phyloP scores from a whole-genome alignment of 2,329 filamentous ascomycete species.

The Colletotrichum tabaci region DNA sequence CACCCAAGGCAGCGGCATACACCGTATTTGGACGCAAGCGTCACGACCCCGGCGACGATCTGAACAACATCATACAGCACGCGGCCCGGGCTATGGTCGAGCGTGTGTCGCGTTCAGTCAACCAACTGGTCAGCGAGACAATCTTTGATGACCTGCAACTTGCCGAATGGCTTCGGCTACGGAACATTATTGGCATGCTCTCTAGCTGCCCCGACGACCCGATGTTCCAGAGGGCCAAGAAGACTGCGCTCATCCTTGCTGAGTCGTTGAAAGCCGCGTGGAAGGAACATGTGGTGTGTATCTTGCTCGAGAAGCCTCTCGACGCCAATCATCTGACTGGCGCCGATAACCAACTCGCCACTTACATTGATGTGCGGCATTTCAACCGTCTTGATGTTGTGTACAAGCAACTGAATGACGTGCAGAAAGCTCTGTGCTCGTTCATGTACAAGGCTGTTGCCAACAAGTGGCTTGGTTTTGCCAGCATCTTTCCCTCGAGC shows the following conservation, averaged over 20 bases:
- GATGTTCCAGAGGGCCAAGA: constrained; percentile 33
- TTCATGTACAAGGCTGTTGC: constrained; percentile 54
- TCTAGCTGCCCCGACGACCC: constrained; percentile 4
- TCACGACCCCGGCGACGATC: constrained; percentile 67
- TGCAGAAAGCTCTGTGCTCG: constrained; percentile 54
- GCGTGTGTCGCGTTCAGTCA: constrained; percentile 54
- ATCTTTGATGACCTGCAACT: constrained; percentile 51
- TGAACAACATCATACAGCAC: constrained; percentile 71
- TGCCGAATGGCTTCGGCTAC: constrained; percentile 54
- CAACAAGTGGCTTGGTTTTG: constrained; percentile 9
- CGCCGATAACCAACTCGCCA: constrained; percentile 54
- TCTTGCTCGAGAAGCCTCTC: constrained; percentile 19
- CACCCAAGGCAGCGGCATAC: constrained; percentile 40
- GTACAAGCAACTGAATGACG: constrained; percentile 47
- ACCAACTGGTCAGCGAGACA: constrained; percentile 52
- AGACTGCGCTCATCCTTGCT: constrained; percentile 43
- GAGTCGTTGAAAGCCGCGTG: constrained; percentile 27
- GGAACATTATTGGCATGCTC: constrained; percentile 48
- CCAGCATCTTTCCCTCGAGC: not conserved
- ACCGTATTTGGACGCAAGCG: constrained; percentile 62
- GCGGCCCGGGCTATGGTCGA: constrained; percentile 68
- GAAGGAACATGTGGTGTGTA: constrained; percentile 22
- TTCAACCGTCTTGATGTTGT: constrained; percentile 46
- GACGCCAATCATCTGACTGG: not conserved
- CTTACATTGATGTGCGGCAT: constrained; percentile 54